Conservation (phyloP, 176 grass and related monocot genomes). For the Tillandsia fasciculata region DNA sequence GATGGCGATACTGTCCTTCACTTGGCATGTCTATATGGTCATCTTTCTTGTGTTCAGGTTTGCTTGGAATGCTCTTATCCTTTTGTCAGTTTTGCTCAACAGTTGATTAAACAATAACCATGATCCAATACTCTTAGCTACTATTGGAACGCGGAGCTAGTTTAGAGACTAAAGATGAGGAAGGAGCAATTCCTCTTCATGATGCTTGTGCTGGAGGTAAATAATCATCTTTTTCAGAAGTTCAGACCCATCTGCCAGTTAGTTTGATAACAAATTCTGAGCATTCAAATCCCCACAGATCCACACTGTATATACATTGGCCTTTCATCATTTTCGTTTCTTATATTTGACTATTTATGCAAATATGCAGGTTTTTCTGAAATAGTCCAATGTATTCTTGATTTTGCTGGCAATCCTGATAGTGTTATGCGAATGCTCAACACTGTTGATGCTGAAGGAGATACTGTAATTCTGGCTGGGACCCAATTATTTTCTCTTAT, state of each 20-base stretch:
- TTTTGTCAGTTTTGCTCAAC: background rate
- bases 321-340: background rate
- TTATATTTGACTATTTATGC: conserved; percentile 5
- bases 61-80: conserved; percentile 8
- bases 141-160: conserved; percentile 64
- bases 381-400: conserved; percentile 62
- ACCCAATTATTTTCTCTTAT: background rate
- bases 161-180: conserved; percentile 91
- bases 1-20: conserved; percentile 96
- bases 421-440: conserved; percentile 39
- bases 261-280: too few relatives aligned
- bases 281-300: too few relatives aligned
- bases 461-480: conserved; percentile 45
- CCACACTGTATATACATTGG: background rate
- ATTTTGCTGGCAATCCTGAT: conserved; percentile 44
- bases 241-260: too few relatives aligned
- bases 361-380: conserved; percentile 59
- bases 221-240: background rate
- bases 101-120: conserved; percentile 6
- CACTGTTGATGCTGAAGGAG: conserved; percentile 73
- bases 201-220: conserved; percentile 95
- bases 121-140: conserved; percentile 25
- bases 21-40: conserved; percentile 89
- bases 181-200: conserved; percentile 89
- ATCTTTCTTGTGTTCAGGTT: conserved; percentile 94